These are phyloP conservation scores for Penicillium freii DNA, from an alignment of 2,329 filamentous ascomycete genomes.

Conservation along the genomic window DNA sequence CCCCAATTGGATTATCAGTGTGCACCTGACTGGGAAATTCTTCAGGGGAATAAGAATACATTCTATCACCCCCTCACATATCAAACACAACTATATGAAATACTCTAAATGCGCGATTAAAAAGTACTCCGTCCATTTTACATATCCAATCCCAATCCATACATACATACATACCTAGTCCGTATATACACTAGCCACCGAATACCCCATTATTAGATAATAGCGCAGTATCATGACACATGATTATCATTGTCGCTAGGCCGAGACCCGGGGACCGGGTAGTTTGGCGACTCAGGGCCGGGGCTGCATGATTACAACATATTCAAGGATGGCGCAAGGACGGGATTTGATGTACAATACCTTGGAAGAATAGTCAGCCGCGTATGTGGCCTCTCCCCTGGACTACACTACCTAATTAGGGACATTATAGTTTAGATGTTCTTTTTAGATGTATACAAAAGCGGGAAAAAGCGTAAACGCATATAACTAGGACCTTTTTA, in stretches of 20 bases:
- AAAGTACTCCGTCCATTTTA: neutral
- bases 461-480: neutral
- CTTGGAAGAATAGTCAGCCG: neutral
- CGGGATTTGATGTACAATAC: too few species aligned
- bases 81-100: neutral
- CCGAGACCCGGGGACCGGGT: constrained; percentile 11
- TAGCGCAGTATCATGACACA: constrained; percentile 23
- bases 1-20: constrained; percentile 2
- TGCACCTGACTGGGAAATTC: neutral
- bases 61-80: neutral
- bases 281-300: neutral
- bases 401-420: too few species aligned
- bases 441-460: neutral
- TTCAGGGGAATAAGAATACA: neutral
- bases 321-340: neutral
- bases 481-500: neutral
- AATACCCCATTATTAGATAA: constrained; percentile 20
- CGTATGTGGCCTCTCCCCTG: neutral
- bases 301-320: neutral
- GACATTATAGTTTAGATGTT: too few species aligned
- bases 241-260: constrained; percentile 15
- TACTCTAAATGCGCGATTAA: constrained; percentile 3
- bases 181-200: neutral
- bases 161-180: neutral
- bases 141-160: neutral